Conservation (phyloP, 208 protist species). For the Perkinsela sp. region DNA sequence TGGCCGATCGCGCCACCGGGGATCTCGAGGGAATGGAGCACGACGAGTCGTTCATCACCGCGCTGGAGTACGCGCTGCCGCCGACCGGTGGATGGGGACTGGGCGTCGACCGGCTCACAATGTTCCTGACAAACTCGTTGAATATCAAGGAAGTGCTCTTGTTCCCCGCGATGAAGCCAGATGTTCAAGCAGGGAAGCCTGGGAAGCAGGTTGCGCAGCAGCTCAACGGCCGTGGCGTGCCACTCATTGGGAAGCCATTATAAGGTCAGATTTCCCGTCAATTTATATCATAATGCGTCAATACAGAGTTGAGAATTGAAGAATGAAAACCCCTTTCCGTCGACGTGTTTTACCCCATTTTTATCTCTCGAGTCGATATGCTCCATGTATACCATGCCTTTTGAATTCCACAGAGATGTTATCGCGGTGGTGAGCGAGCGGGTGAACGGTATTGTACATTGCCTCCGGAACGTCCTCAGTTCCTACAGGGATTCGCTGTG, state of each 20-base stretch:
- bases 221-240: slow-evolving; percentile 2
- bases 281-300: too few species aligned
- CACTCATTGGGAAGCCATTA: neutral
- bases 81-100: slow-evolving; percentile 97
- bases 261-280: too few species aligned
- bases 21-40: slow-evolving; percentile 92
- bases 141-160: slow-evolving; percentile 93
- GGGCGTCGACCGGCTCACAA: slow-evolving; percentile 95
- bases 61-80: slow-evolving; percentile 94
- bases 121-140: slow-evolving; percentile 91
- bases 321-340: too few species aligned
- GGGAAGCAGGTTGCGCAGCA: neutral
- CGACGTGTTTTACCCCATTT: too few species aligned
- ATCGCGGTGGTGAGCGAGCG: too few species aligned
- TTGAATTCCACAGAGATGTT: too few species aligned
- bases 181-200: slow-evolving; percentile 9
- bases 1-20: slow-evolving; percentile 60
- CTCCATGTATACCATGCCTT: too few species aligned
- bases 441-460: too few species aligned
- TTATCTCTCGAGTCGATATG: too few species aligned
- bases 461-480: too few species aligned
- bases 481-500: too few species aligned
- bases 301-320: too few species aligned
- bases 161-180: slow-evolving; percentile 70
- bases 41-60: slow-evolving; percentile 83